Base-by-base conservation (phyloP, 129 eudicot genomes). In the Ambrosia trifida region DNA sequence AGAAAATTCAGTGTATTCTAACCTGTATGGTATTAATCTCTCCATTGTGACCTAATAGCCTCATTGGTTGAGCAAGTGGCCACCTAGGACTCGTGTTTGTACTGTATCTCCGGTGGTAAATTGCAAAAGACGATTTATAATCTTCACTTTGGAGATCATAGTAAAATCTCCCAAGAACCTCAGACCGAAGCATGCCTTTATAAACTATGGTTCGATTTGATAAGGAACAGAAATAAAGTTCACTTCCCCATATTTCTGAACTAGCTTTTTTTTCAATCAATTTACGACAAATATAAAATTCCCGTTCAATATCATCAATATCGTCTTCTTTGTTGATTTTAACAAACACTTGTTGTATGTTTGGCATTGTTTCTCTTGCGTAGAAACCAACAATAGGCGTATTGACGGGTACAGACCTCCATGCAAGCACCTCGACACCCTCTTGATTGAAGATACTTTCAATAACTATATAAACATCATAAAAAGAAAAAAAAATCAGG, bases 1-100 rank as follows among this genome's bases (percentile, higher is more conserved):
- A 68, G 24, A 24, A 68, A 57, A 71, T 50, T 36, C 11, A 36
- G 56, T 7, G 73, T 64, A 75, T 51, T 51, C 46, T 47, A 66
- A 95, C 99, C 99, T 95, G 99, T 81, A 95, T 88, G 74, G 99
- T 95, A 69, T 95, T 95, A 74, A 95, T 95, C 85, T 95, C 99
- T 71, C 99, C 99, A 80, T 95, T 95, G 64, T 95, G 99, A 80
- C 99, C 99, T 63, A 95, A 91, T 53, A 95, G 94, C 89, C 99
- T 90, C 99, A 95, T 90, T n/a, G 99, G 99, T 76, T 95, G 99
- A 77, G 99, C 99, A 66, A 95, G 94, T 49, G 97, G 99, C 99
- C 99, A 95, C 79, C 99, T 86, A 50, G 99, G 99, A 78, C 96
- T 95, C 5, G 99, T 95, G 78, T 95, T 95, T 68, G 99, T 95